Conservation (phyloP, 495 filamentous ascomycete species). For the Parachaetomium inaequale region DNA sequence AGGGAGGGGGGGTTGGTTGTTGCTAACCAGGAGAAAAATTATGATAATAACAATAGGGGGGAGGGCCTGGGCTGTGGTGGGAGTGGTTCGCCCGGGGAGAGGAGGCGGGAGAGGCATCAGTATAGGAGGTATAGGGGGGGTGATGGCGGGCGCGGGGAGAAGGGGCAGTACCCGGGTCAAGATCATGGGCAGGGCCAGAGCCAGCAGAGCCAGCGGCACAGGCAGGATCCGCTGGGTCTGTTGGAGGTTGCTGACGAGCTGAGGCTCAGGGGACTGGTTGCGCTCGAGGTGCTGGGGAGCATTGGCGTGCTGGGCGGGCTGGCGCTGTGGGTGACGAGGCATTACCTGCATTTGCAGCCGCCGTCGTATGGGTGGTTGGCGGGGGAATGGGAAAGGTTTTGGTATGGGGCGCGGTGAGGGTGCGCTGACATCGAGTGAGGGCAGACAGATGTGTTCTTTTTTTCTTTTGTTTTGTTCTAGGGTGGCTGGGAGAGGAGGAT, state of each 20-base stretch:
- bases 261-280: conserved; percentile 60
- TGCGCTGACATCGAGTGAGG: too few relatives aligned
- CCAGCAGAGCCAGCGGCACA: neutral
- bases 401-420: conserved; percentile 14
- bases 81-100: neutral
- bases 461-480: neutral
- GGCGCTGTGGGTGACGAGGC: conserved; percentile 56
- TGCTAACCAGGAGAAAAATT: too few relatives aligned
- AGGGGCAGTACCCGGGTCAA: neutral
- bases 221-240: conserved; percentile 72
- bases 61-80: neutral
- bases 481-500: neutral
- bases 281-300: conserved; percentile 74
- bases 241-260: conserved; percentile 67
- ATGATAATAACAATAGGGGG: neutral
- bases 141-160: neutral
- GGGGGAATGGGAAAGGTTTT: conserved; percentile 33
- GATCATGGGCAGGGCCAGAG: neutral
- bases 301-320: conserved; percentile 72
- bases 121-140: neutral
- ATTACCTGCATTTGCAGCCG: conserved; percentile 30
- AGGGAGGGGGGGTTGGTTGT: conserved; percentile 50
- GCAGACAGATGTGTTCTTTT: neutral
- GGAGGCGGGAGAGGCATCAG: too few relatives aligned
- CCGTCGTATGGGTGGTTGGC: conserved; percentile 23